Percentiles rank a stretch among this genome's conserved stretches.
phyloP scores from a whole-genome alignment of 495 filamentous ascomycete genomes.

The Cenococcum geophilum region DNA sequence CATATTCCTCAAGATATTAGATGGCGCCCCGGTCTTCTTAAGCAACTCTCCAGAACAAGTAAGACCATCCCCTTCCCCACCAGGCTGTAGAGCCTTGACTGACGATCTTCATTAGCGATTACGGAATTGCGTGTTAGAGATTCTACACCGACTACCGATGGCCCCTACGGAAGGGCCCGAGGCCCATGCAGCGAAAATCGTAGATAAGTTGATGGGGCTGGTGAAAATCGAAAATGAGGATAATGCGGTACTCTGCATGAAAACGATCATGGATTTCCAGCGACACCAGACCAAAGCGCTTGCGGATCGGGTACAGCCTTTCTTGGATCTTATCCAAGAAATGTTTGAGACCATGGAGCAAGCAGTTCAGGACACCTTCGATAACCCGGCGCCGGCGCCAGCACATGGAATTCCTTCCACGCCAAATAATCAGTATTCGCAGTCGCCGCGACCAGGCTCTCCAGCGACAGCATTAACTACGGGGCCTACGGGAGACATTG shows the following conservation, averaged over 20 bases:
- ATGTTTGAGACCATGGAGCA: slow-evolving; percentile 92
- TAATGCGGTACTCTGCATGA: slow-evolving; percentile 95
- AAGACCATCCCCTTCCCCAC: slow-evolving; percentile 14
- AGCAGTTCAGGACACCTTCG: slow-evolving; percentile 88
- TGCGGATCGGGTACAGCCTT: slow-evolving; percentile 72
- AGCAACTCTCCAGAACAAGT: slow-evolving; percentile 81
- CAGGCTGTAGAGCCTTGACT: not conserved
- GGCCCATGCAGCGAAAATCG: slow-evolving; percentile 76
- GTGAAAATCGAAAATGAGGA: slow-evolving; percentile 94
- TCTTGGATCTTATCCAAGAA: slow-evolving; percentile 86
- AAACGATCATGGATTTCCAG: slow-evolving; percentile 94
- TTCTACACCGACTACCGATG: slow-evolving; percentile 84
- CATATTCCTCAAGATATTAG: slow-evolving; percentile 77
- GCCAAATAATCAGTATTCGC: slow-evolving; percentile 68
- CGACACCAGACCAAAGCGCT: slow-evolving; percentile 83
- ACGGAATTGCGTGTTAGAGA: slow-evolving; percentile 87
- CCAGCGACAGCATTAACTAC: slow-evolving; percentile 62
- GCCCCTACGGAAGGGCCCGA: slow-evolving; percentile 73
- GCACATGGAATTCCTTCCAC: slow-evolving; percentile 60
- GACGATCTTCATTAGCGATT: slow-evolving; percentile 57
- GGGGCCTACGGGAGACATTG: slow-evolving; percentile 54
- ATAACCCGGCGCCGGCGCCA: slow-evolving; percentile 59
- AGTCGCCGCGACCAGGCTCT: slow-evolving; percentile 83
- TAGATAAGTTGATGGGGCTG: slow-evolving; percentile 80
- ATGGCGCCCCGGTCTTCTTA: slow-evolving; percentile 83